Base-by-base conservation (phyloP, 2,329 filamentous ascomycete genomes). In the Daldinia eschscholtzii region DNA sequence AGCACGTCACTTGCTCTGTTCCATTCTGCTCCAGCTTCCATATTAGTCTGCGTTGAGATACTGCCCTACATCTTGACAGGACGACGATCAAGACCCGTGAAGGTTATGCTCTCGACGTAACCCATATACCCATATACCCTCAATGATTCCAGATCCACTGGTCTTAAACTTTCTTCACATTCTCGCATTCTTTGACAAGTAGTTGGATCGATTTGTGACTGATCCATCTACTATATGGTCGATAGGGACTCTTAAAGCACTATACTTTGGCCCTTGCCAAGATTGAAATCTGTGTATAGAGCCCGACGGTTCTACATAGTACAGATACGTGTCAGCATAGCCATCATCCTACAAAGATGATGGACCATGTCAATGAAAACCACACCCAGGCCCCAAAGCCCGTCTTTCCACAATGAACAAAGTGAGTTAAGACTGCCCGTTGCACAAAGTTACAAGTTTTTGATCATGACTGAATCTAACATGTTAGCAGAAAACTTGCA, bases 1-100 rank as follows among this genome's bases (percentile, higher is more conserved):
- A 50, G 33, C 46, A 3, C 46, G 20, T 57, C 44, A 42, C 30
- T 41, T 48, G 5, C 59, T 41, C 18, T 66, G 53, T 33, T 39
- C 15, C 39, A 20, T 57, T 52, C 23, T 33, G 9, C 18, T 28
- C 60, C 12, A 41, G 30, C 7, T 13, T 13, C 48, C 33, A 37
- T 59, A 41, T 10, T 10, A 9, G 12, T 46, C 55, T 44, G 3
- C 13, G 26, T 12, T 42, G 55, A 30, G 55, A 30, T 30, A 5
- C 39, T 46, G 13, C 23, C 37, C 26, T 15, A 23, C 10, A 30
- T 37, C 52, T 33, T 52, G 28, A 18, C 15, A 18, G 18, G 26
- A 52, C 15, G 33, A 33, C 46, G 2, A 13, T 12, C 9, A 18
- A 33, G 46, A 33, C 26, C 46, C 26, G 46, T 33, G 33, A 52